phyloP scores from a whole-genome alignment of 2,329 filamentous ascomycete species.

The Xylariaceae sp. region DNA sequence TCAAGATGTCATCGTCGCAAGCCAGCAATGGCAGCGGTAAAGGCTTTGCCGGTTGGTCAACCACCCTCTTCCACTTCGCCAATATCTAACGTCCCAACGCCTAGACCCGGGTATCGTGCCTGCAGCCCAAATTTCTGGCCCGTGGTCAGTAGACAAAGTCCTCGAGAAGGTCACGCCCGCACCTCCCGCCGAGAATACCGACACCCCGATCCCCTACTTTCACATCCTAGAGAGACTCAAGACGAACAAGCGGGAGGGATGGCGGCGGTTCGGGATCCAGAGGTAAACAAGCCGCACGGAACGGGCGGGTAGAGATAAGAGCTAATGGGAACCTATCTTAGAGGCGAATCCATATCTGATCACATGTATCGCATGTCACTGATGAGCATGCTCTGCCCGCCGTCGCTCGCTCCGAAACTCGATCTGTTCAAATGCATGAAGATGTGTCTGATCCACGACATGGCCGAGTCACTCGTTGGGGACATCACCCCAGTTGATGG shows the following conservation, averaged over 20 bases:
- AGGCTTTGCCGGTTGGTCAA: constrained; percentile 12
- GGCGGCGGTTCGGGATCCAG: constrained; percentile 80
- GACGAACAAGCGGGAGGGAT: constrained; percentile 94
- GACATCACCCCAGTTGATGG: constrained; percentile 94
- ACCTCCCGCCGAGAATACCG: constrained; percentile 57
- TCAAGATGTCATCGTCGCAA: constrained; percentile 16
- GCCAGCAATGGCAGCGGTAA: constrained; percentile 1
- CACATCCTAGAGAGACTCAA: constrained; percentile 92
- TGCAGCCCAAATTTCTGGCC: constrained; percentile 41
- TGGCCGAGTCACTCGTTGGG: constrained; percentile 92
- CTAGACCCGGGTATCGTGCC: constrained; percentile 36
- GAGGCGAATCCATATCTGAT: constrained; percentile 89
- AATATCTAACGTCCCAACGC: neutral
- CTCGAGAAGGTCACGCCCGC: constrained; percentile 61
- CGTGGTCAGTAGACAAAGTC: constrained; percentile 61
- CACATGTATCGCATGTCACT: constrained; percentile 99
- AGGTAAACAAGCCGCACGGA: constrained; percentile 36
- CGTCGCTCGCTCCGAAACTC: constrained; percentile 66
- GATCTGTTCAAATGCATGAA: constrained; percentile 83
- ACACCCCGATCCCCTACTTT: constrained; percentile 85
- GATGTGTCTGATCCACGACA: constrained; percentile 96
- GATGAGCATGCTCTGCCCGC: constrained; percentile 87
- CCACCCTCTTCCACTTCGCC: neutral
- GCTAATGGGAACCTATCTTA: constrained; percentile 26
- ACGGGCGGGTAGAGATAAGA: no score